Percentiles rank a stretch among this genome's conserved stretches.
phyloP scores from a whole-genome alignment of 805 yeast species.

The Zygotorulaspora danielsina region DNA sequence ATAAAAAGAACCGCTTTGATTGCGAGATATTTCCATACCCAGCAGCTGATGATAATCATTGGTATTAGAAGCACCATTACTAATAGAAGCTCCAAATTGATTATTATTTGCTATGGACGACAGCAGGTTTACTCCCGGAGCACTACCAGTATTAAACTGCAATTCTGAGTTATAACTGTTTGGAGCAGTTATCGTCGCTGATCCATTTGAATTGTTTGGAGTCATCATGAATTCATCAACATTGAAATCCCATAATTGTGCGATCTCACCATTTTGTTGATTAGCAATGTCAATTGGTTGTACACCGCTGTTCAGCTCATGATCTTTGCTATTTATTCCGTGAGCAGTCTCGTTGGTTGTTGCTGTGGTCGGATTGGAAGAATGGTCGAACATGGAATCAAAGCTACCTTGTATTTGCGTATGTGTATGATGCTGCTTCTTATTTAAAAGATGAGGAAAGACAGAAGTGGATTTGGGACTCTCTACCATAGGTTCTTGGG shows the following conservation, averaged over 20 bases:
- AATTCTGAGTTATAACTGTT: slow-evolving; percentile 31
- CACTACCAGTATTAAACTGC: slow-evolving; percentile 14
- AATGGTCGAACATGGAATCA: not conserved
- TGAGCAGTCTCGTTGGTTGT: not conserved
- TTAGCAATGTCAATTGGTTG: slow-evolving; percentile 32
- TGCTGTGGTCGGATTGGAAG: not conserved
- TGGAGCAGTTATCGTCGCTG: slow-evolving; percentile 37
- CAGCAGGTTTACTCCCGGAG: slow-evolving; percentile 10
- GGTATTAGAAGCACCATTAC: slow-evolving; percentile 1
- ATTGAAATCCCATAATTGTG: slow-evolving; percentile 39
- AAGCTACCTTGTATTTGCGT: not conserved
- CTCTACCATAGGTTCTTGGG: not conserved
- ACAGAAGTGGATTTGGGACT: slow-evolving; percentile 2
- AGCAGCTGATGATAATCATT: slow-evolving; percentile 7
- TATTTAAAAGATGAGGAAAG: not conserved
- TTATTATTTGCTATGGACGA: slow-evolving; percentile 1
- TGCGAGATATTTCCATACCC: slow-evolving; percentile 5
- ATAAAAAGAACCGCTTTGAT: slow-evolving; percentile 3
- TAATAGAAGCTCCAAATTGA: slow-evolving; percentile 5
- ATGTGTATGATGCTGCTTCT: slow-evolving; percentile 3
- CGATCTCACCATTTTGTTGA: slow-evolving; percentile 38
- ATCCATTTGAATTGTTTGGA: slow-evolving; percentile 33
- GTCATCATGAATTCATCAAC: slow-evolving; percentile 38
- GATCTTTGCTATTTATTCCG: not conserved
- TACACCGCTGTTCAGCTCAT: slow-evolving; percentile 3